phyloP scores from a whole-genome alignment of 768 basidiomycete genomes.

The Tylopilus subfusipes region DNA sequence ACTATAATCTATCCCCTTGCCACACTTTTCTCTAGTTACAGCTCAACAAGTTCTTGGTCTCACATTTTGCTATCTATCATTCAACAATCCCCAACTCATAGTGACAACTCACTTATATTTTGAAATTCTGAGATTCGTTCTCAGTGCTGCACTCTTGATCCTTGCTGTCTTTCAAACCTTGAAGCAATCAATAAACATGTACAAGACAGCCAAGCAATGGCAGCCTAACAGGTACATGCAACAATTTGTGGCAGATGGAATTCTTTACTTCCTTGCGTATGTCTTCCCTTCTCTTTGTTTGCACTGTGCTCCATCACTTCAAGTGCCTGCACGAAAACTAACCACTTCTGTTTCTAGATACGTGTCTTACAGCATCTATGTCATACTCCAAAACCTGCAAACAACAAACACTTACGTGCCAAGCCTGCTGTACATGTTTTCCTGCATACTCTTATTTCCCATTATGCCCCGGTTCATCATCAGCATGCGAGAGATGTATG shows the following conservation, averaged over 20 bases:
- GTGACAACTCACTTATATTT: not conserved
- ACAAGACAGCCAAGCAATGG: not conserved
- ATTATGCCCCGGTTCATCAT: not conserved
- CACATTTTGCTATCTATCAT: not conserved
- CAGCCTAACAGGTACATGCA: conserved; percentile 1
- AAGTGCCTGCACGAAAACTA: not conserved
- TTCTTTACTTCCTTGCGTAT: conserved; percentile 9
- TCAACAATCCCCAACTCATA: not conserved
- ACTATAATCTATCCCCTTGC: not conserved
- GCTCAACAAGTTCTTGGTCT: not conserved
- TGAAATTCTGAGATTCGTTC: not conserved
- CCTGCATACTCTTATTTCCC: not conserved
- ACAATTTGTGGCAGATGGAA: conserved; percentile 1
- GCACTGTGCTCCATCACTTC: not conserved
- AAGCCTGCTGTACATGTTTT: not conserved
- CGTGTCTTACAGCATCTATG: not conserved
- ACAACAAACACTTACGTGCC: not conserved
- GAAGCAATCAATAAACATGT: not conserved
- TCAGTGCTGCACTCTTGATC: not conserved
- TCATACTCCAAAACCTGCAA: not conserved
- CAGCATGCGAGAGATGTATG: not conserved
- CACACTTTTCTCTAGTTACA: not conserved
- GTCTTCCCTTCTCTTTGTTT: not conserved
- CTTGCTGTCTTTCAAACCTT: not conserved
- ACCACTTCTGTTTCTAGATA: not conserved